A percentile compares a stretch with the other conserved stretches of the same genome.
Evolutionary conservation across 192 early-diverging fungal genomes (phyloP).

Genomic region (Umbelopsis sp.): DNA sequence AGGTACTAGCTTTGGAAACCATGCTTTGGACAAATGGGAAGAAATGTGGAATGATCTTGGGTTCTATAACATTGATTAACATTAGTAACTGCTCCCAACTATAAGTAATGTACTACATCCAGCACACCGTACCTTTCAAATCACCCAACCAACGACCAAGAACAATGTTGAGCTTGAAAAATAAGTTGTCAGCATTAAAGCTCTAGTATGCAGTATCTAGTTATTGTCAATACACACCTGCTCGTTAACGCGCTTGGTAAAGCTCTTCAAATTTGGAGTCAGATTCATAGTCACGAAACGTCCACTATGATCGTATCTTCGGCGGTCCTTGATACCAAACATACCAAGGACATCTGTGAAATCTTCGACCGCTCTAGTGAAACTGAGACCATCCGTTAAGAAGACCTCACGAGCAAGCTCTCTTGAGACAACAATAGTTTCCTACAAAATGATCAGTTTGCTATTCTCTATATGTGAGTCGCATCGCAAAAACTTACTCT

Average conservation of each 20-base stretch:
- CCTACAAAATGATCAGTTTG: not conserved
- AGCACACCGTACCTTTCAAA: constrained; percentile 15
- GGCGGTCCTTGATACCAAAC: not conserved
- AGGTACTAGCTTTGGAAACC: constrained; percentile 39
- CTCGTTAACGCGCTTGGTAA: constrained; percentile 26
- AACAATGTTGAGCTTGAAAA: constrained; percentile 15
- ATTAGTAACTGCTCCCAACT: not conserved
- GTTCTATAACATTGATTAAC: not conserved
- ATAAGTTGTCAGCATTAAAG: not conserved
- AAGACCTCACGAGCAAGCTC: constrained; percentile 19
- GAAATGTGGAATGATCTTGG: constrained; percentile 30
- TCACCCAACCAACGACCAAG: not conserved
- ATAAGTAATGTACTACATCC: not conserved
- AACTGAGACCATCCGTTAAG: not conserved
- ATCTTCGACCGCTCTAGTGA: not conserved
- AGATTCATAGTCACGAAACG: constrained; percentile 29
- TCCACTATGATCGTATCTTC: not conserved
- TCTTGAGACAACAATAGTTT: not conserved
- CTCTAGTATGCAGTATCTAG: not conserved
- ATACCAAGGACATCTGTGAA: not conserved
- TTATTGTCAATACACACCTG: constrained; percentile 10
- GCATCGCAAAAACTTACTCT: not conserved
- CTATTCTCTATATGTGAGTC: not conserved
- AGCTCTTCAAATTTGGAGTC: constrained; percentile 31
- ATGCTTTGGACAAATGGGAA: constrained; percentile 29